Evolutionary conservation across 2,329 filamentous ascomycete genomes (phyloP), one percentile per base, ranked within the genome.

Genomic region (Claviceps humidiphila): DNA sequence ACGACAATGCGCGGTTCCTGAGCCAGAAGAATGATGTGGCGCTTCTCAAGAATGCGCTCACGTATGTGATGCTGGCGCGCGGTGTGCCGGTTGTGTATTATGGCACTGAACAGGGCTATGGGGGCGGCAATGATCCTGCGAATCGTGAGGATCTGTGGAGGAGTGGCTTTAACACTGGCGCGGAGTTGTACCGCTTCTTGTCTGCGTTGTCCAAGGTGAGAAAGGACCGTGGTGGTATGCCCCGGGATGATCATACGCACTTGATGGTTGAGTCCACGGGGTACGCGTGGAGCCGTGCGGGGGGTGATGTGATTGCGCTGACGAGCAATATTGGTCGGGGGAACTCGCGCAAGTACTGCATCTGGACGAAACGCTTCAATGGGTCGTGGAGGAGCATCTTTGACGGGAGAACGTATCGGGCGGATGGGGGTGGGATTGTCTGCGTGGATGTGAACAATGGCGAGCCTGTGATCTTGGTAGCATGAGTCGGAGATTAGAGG

Each of bases 21-120:
- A 73, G 66, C 55, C 62, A 71, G 53, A 80, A 74, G 49, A 61
- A 67, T 9, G 80, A 84, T 59, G 62, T 73, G 7, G 65, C 76
- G 2, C 70, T 82, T 2, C 74, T 80, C 46, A 77, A 79, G 63
- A 85, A 85, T 58, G 72, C 77, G 5, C 69, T 84, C 42, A 72
- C 78, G 0, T 84, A 78, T 59, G 77, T 75, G n/a, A 73, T 85
- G 34, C 72, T 85, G 17, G 69, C 69, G 2, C 71, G 82, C 51
- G 81, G 81, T 20, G 77, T 84, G 41, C 80, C 81, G 1, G 78
- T 83, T 52, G 71, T 84, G 38, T 85, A 84, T 64, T 75, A 82
- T 57, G 82, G 81, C 30, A 78, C 81, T 55, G 82, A 85, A 64
- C 81, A 85, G 59, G 77, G 75, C 54, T 80, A 74, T 61, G 62